These are phyloP conservation scores for Pichia insulana DNA, from an alignment of 805 yeast species.

Conservation along the genomic window DNA sequence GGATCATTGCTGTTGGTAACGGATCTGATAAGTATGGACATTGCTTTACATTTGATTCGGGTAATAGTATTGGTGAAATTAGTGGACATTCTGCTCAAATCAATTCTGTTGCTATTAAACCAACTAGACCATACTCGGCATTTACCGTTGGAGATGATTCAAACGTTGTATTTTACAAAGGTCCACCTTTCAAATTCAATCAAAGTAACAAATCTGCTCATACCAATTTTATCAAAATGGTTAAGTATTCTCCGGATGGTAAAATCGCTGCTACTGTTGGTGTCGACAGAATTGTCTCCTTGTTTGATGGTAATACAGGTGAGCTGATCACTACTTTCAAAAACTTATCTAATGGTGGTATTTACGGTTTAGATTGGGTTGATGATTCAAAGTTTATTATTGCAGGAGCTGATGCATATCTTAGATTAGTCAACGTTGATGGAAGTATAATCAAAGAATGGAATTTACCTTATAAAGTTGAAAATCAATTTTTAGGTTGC, in stretches of 20 bases:
- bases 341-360: constrained; percentile 60
- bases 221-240: constrained; percentile 70
- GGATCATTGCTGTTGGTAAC: constrained; percentile 90
- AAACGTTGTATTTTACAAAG: constrained; percentile 73
- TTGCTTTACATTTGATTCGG: constrained; percentile 88
- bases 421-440: constrained; percentile 56
- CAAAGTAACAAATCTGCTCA: constrained; percentile 68
- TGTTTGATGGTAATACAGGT: constrained; percentile 86
- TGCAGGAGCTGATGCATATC: constrained; percentile 71
- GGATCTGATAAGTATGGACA: constrained; percentile 91
- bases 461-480: constrained; percentile 38
- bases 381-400: constrained; percentile 60
- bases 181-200: constrained; percentile 89
- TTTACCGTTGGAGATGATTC: constrained; percentile 89
- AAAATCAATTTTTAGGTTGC: constrained; percentile 66
- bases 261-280: constrained; percentile 70
- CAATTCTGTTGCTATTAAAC: constrained; percentile 77
- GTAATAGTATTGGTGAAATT: constrained; percentile 94
- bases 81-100: constrained; percentile 83
- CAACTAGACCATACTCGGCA: constrained; percentile 85
- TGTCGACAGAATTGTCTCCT: constrained; percentile 64
- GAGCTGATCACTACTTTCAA: constrained; percentile 52
- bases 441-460: constrained; percentile 42
- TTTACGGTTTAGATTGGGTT: constrained; percentile 70
- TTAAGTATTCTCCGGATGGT: constrained; percentile 77